Conservation (phyloP, 2,329 filamentous ascomycete genomes). For the Podosphaera leucotricha region DNA sequence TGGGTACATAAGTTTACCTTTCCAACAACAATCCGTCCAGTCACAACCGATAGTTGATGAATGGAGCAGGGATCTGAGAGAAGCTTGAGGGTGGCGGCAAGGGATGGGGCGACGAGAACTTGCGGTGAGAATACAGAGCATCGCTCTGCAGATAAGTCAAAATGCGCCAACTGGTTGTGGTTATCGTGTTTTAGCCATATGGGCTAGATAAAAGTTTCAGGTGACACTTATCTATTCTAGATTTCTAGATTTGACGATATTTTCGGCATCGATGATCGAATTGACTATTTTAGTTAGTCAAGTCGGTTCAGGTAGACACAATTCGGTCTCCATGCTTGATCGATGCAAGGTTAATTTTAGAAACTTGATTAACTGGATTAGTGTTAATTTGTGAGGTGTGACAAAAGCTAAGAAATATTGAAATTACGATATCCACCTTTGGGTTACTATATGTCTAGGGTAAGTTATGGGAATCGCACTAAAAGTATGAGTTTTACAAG, state of each 20-base stretch:
- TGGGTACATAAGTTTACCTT: too few relatives aligned
- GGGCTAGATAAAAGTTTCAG: neutral
- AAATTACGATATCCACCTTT: neutral
- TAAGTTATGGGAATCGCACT: too few relatives aligned
- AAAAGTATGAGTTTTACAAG: too few relatives aligned
- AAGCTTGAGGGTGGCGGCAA: neutral
- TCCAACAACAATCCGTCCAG: neutral
- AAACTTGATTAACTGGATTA: neutral
- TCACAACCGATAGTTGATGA: neutral
- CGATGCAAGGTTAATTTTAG: neutral
- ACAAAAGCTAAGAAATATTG: neutral
- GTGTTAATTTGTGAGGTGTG: neutral
- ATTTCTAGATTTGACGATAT: neutral
- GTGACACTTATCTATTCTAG: neutral
- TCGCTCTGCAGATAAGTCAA: neutral
- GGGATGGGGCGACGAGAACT: neutral
- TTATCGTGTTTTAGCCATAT: neutral
- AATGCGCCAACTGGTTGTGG: neutral
- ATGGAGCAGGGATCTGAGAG: neutral
- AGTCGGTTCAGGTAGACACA: neutral
- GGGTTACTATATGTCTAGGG: too few relatives aligned
- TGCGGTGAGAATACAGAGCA: neutral
- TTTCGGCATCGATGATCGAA: neutral
- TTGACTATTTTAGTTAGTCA: neutral
- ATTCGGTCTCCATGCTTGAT: neutral